Evolutionary conservation across 1,284 basidiomycete genomes (phyloP).

Genomic region (Bjerkandera adusta): DNA sequence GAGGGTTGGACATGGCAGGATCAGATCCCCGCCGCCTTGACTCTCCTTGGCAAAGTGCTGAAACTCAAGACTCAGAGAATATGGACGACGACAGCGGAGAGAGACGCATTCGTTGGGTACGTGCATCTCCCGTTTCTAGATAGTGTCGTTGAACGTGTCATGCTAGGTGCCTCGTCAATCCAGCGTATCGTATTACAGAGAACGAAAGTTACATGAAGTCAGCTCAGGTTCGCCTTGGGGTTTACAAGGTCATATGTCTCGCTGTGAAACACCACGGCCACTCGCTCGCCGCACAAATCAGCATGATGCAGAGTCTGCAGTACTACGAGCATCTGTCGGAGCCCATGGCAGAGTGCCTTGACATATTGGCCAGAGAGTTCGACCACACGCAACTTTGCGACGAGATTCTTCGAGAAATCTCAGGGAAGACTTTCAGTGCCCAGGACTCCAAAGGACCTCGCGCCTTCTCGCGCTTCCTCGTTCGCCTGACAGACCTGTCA

Average conservation of each 20-base stretch:
- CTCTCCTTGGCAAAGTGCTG: constrained; percentile 70
- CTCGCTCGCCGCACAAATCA: constrained; percentile 81
- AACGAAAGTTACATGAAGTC: constrained; percentile 88
- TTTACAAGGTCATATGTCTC: constrained; percentile 89
- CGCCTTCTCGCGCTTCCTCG: constrained; percentile 84
- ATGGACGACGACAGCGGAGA: constrained; percentile 84
- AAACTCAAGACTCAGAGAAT: constrained; percentile 77
- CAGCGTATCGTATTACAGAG: constrained; percentile 86
- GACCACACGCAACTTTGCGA: constrained; percentile 90
- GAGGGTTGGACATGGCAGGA: constrained; percentile 76
- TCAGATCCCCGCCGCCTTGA: constrained; percentile 70
- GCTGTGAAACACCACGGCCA: constrained; percentile 93
- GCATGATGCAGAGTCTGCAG: constrained; percentile 89
- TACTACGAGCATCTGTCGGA: constrained; percentile 95
- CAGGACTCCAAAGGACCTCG: constrained; percentile 89
- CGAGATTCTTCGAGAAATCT: constrained; percentile 86
- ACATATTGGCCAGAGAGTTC: constrained; percentile 81
- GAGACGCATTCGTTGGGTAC: constrained; percentile 82
- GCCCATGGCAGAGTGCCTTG: constrained; percentile 89
- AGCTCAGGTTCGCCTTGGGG: constrained; percentile 65
- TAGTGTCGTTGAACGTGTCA: constrained; percentile 2
- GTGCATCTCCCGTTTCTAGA: constrained; percentile 24
- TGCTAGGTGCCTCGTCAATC: constrained; percentile 77
- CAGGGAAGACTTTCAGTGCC: constrained; percentile 72
- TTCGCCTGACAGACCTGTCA: constrained; percentile 79